phyloP scores from a whole-genome alignment of 345 rosid species.

The Ricinus communis region DNA sequence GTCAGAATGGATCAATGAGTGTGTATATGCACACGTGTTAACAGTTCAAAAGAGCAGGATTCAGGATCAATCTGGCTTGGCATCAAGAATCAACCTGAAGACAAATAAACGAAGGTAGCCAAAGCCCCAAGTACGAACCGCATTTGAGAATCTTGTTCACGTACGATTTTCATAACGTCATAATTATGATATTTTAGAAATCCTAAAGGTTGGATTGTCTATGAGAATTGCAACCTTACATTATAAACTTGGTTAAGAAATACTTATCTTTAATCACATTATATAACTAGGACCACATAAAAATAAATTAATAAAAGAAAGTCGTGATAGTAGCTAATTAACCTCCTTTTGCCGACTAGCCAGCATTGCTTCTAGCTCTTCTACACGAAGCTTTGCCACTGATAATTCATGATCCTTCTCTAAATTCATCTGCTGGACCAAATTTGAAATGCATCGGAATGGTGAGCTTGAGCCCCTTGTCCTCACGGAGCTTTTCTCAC shows the following conservation, averaged over 20 bases:
- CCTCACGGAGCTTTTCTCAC: slow-evolving; percentile 53
- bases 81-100: too few relatives aligned
- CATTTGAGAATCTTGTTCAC: not conserved
- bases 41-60: not conserved
- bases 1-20: slow-evolving; percentile 6
- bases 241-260: not conserved
- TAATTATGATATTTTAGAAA: not conserved
- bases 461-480: slow-evolving; percentile 92
- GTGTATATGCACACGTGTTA: too few relatives aligned
- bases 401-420: slow-evolving; percentile 86
- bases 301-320: not conserved
- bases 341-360: slow-evolving; percentile 81
- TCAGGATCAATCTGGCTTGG: not conserved
- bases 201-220: not conserved
- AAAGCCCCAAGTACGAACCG: not conserved
- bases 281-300: not conserved
- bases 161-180: not conserved
- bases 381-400: slow-evolving; percentile 55
- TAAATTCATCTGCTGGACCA: slow-evolving; percentile 80
- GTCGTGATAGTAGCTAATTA: slow-evolving; percentile 4
- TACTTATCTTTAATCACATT: not conserved
- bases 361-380: slow-evolving; percentile 64
- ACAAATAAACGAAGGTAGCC: not conserved
- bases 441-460: slow-evolving; percentile 80
- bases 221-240: not conserved